A percentile compares a stretch with the other conserved stretches of the same genome.
These are phyloP conservation scores for Endogone sp. DNA, from an alignment of 192 early-diverging fungal genomes.

Conservation along the genomic window DNA sequence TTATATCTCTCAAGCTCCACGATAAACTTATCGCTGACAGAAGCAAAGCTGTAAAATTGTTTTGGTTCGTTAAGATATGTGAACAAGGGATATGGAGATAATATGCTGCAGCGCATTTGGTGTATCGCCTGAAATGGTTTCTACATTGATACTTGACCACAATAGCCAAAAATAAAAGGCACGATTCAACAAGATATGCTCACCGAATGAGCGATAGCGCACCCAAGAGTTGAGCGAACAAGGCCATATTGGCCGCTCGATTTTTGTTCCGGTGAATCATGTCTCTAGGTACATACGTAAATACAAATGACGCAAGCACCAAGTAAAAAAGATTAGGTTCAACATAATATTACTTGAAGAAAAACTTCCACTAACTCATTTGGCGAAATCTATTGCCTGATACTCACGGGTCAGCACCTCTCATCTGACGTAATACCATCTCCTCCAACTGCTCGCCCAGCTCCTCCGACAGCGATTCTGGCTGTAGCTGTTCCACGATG, in stretches of 20 bases:
- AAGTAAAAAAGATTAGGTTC: not conserved
- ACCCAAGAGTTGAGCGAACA: constrained; percentile 93
- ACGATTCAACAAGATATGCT: not conserved
- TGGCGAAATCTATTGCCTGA: not conserved
- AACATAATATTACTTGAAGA: not conserved
- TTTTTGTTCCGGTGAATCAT: constrained; percentile 68
- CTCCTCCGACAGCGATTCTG: constrained; percentile 71
- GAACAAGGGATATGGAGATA: too few relatives aligned
- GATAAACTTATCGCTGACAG: constrained; percentile 92
- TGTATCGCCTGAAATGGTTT: too few relatives aligned
- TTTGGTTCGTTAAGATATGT: too few relatives aligned
- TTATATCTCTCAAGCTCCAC: constrained; percentile 79
- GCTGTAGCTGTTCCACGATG: constrained; percentile 72
- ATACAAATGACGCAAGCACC: not conserved
- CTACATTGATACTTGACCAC: not conserved
- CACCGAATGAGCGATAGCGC: constrained; percentile 75
- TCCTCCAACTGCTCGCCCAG: constrained; percentile 89
- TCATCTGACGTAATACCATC: constrained; percentile 87
- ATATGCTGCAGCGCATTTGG: too few relatives aligned
- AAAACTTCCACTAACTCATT: not conserved
- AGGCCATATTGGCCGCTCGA: constrained; percentile 82
- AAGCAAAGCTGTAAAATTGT: constrained; percentile 73
- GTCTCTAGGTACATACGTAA: constrained; percentile 36
- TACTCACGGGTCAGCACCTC: constrained; percentile 81
- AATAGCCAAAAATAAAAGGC: not conserved